phyloP scores from a whole-genome alignment of 139 green algal species.

The Micromonas commoda region DNA sequence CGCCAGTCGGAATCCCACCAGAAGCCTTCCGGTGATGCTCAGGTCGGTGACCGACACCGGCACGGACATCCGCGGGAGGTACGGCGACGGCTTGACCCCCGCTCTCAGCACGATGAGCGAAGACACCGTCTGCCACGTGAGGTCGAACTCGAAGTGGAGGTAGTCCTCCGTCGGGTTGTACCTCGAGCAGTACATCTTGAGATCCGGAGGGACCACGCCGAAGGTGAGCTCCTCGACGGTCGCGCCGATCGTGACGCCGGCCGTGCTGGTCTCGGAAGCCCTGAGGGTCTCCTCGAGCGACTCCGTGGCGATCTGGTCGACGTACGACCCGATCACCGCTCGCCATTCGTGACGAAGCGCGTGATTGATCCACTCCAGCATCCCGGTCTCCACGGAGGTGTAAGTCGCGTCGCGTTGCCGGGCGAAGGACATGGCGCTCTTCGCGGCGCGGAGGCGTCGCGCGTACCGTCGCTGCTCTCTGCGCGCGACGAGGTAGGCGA shows the following conservation, averaged over 20 bases:
- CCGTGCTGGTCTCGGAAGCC: background rate
- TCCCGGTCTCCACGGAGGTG: background rate
- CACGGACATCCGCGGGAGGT: background rate
- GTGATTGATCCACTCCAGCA: constrained; percentile 23
- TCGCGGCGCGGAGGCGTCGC: background rate
- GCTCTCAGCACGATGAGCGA: background rate
- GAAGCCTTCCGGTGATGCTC: background rate
- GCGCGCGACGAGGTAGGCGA: background rate
- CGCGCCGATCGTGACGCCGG: background rate
- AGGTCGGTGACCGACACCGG: constrained; percentile 1
- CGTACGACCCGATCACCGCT: background rate
- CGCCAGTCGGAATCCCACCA: constrained; percentile 13
- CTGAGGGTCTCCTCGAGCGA: background rate
- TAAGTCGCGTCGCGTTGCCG: background rate
- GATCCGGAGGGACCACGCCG: background rate
- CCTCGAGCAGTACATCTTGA: constrained; percentile 4
- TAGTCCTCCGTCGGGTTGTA: constrained; percentile 1
- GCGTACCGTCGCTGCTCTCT: background rate
- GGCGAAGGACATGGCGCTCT: background rate
- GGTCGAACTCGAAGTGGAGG: constrained; percentile 18
- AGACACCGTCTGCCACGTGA: background rate
- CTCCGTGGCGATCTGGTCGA: background rate
- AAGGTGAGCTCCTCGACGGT: background rate
- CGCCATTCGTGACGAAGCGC: background rate
- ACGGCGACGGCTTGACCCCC: background rate